Conservation (phyloP, 2,329 filamentous ascomycete species). For the Aspergillus neotritici region DNA sequence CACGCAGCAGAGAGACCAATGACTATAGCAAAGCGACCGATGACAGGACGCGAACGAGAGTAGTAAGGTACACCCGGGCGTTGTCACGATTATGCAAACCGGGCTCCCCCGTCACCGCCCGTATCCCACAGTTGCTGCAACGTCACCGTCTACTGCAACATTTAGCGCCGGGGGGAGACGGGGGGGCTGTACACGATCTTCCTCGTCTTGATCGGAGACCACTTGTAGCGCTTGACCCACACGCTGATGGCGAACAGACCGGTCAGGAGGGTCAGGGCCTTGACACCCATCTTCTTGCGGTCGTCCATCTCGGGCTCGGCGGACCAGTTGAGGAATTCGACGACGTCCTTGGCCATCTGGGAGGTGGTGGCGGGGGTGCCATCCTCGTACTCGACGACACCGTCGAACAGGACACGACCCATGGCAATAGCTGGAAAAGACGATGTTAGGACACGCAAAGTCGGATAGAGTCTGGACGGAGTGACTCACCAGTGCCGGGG, state of each 20-base stretch:
- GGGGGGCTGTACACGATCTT: conserved; percentile 88
- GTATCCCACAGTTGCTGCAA: conserved; percentile 25
- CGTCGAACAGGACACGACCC: conserved; percentile 97
- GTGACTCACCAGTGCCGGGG: conserved; percentile 73
- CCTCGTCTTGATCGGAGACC: conserved; percentile 89
- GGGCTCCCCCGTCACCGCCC: conserved; percentile 18
- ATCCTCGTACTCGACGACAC: conserved; percentile 96
- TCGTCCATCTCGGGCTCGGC: conserved; percentile 99
- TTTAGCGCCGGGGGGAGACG: conserved; percentile 31
- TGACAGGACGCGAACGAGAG: conserved; percentile 20
- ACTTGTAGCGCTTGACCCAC: conserved; percentile 99
- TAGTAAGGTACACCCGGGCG: conserved; percentile 23
- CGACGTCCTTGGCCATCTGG: conserved; percentile 99
- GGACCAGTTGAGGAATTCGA: conserved; percentile 98
- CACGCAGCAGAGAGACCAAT: conserved; percentile 26
- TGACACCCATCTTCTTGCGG: conserved; percentile 99
- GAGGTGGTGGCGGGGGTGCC: conserved; percentile 89
- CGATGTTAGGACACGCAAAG: conserved; percentile 11
- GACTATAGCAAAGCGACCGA: conserved; percentile 25
- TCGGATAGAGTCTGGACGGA: neutral
- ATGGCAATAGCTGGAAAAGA: conserved; percentile 67
- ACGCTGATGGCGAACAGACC: conserved; percentile 80
- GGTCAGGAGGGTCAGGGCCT: conserved; percentile 76
- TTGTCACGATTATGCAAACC: conserved; percentile 19
- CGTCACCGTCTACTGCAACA: conserved; percentile 23